Percentiles rank a stretch among this genome's conserved stretches.
Conservation (phyloP, 2,329 filamentous ascomycete species). For the Verticillium nonalfalfae region DNA sequence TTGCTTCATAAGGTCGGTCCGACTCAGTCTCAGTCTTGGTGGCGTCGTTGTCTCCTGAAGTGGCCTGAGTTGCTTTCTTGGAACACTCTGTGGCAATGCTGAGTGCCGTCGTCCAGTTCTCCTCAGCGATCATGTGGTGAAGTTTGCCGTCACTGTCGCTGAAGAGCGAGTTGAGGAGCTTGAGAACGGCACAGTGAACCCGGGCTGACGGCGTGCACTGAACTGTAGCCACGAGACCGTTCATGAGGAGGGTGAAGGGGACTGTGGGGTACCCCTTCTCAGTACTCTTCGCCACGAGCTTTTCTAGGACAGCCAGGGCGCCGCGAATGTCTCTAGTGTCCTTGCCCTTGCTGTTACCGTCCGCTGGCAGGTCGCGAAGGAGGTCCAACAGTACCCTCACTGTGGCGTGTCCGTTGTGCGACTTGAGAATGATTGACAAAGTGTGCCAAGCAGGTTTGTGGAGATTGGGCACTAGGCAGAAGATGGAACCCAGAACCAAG, state of each 20-base stretch:
- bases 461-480: slow-evolving; percentile 55
- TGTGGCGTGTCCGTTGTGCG: slow-evolving; percentile 66
- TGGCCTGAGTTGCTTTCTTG: slow-evolving; percentile 18
- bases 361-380: slow-evolving; percentile 40
- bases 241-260: slow-evolving; percentile 51
- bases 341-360: slow-evolving; percentile 39
- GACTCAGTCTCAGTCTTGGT: slow-evolving; percentile 17
- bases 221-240: slow-evolving; percentile 47
- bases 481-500: slow-evolving; percentile 66
- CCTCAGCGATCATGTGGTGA: slow-evolving; percentile 52
- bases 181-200: slow-evolving; percentile 39
- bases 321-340: slow-evolving; percentile 55
- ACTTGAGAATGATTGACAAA: slow-evolving; percentile 63
- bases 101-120: slow-evolving; percentile 59
- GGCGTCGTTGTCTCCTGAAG: slow-evolving; percentile 9
- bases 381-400: slow-evolving; percentile 60
- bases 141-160: slow-evolving; percentile 44
- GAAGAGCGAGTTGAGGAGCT: slow-evolving; percentile 50
- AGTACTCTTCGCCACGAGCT: slow-evolving; percentile 52
- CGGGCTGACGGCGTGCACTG: slow-evolving; percentile 35
- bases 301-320: slow-evolving; percentile 56
- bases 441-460: slow-evolving; percentile 64
- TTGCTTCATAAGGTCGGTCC: slow-evolving; percentile 26
- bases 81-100: slow-evolving; percentile 52
- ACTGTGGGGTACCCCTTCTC: slow-evolving; percentile 55